Evolutionary conservation across 2,329 filamentous ascomycete species (phyloP), one percentile per base, ranked within the genome.

Genomic region (Stachybotrys echinatus): DNA sequence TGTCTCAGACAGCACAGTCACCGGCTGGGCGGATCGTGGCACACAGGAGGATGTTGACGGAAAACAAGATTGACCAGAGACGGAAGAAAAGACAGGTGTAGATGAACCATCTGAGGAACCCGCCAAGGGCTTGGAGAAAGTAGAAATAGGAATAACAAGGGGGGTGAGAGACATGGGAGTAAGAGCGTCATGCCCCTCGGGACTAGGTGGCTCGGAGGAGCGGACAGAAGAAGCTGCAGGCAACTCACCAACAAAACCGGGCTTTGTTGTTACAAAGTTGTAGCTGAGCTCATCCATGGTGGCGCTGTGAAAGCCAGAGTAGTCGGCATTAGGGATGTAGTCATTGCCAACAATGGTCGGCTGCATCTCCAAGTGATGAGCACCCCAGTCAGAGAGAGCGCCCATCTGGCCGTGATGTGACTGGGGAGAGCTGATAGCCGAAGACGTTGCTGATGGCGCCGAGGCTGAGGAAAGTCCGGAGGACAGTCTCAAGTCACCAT

Each of bases 401-500:
- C 79, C 79, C 55, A 78, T 67, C 56, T 80, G 79, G 50, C 77
- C 76, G 59, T 80, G 76, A 54, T 79, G 77, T 2, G 83, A 84
- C 59, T 83, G 80, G 22, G 85, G 85, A 20, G 85, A 88, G 50
- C 83, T 83, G 54, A 84, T 79, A 48, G 80, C 81, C 8, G 85
- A 88, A 1, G 84, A 87, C 6, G 84, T 74, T 4, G 81, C 81
- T 47, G 85, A 88, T 48, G 73, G 80, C 50, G 68, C 84, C 51
- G 81, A 86, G 21, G 75, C 76, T 52, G 77, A 83, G 53, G 77
- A 89, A 54, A 78, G 75, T 61, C 76, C 82, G 47, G 77, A 85
- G 23, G 76, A 80, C 21, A 77, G 61, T 51, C 70, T 68, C 61
- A 76, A 64, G 19, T 81, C 77, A 52, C 66, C 62, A 48, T 81